Base-by-base conservation (phyloP, 176 grass and related monocot genomes). In the Zoysia japonica region DNA sequence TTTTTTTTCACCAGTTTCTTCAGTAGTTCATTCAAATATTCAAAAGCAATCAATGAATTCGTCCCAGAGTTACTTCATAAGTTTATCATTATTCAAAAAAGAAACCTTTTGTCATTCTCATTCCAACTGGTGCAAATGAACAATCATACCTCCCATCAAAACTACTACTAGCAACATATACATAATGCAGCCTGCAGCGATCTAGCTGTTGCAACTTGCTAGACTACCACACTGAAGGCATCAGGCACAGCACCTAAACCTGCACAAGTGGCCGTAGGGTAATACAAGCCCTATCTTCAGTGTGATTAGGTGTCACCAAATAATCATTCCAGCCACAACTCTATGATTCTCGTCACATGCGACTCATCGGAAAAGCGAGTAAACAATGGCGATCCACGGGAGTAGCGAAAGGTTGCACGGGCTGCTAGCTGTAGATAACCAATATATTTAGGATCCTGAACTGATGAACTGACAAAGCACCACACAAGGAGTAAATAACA, bases 291-390 rank as follows among this genome's bases (percentile, higher is more conserved):
- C 36, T 85, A 36, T 36, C 61, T 28, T 28, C 28, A 28, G 28
- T 28, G 28, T 66, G 71, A 77, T 85, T 89, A 78, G 82, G 72
- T 85, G 78, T 77, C 78, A 42, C 45, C 52, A 57, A 72, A 78
- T 44, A 85, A 89, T 78, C 49, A 53, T 85, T 73, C 61, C 15
- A 71, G 46, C 50, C 60, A 68, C 38, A 62, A n/a, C 61, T 56
- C 67, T 61, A 82, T 78, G 68, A 85, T 85, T 78, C 67, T 85
- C 44, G 6, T 78, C 83, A 85, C 87, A 89, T 85, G 87, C 78
- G 67, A 78, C 68, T 89, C 87, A 74, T 70, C 55, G 80, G 28
- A 28, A 28, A 28, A 28, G 28, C 28, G 39, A 7, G 52, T 67
- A 85, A 89, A 88, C 77, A 89, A 50, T 85, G 48, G 57, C 43